phyloP scores from a whole-genome alignment of 2,329 filamentous ascomycete genomes.

The Paecilomyces formosus region DNA sequence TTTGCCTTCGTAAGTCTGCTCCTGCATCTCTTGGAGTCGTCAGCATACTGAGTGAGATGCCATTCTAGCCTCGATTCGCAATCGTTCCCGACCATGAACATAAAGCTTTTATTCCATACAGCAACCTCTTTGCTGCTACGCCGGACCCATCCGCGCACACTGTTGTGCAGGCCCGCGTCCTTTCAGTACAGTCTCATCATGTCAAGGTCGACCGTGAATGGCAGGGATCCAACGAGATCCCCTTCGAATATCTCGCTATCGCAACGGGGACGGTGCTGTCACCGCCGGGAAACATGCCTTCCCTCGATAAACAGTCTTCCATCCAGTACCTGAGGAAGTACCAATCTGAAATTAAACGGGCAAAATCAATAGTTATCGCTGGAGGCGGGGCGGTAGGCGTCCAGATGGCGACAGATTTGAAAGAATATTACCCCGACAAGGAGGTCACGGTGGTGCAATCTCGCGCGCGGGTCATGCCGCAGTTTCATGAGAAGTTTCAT shows the following conservation, averaged over 20 bases:
- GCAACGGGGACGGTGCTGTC: conserved; percentile 27
- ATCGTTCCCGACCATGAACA: conserved; percentile 28
- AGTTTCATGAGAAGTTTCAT: conserved; percentile 23
- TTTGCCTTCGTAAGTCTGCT: conserved; percentile 23
- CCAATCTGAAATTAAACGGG: conserved; percentile 20
- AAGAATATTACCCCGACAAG: conserved; percentile 41
- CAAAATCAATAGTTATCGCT: conserved; percentile 27
- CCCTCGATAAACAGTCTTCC: conserved; percentile 25
- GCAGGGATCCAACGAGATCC: conserved; percentile 21
- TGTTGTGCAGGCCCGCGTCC: conserved; percentile 24
- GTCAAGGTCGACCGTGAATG: conserved; percentile 27
- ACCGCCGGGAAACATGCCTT: conserved; percentile 24
- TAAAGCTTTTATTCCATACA: conserved; percentile 30
- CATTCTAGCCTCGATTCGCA: conserved; percentile 23
- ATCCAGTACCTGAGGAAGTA: conserved; percentile 25
- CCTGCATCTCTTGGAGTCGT: background rate
- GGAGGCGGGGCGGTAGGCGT: conserved; percentile 46
- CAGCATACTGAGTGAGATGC: background rate
- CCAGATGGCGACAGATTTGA: conserved; percentile 45
- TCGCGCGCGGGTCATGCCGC: conserved; percentile 28
- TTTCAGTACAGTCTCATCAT: conserved; percentile 19
- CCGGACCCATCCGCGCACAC: conserved; percentile 16
- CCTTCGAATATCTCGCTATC: conserved; percentile 26
- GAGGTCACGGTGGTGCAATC: conserved; percentile 43
- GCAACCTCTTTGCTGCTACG: conserved; percentile 18